Evolutionary conservation across 345 rosid genomes (phyloP).

Genomic region (Murraya koenigii): DNA sequence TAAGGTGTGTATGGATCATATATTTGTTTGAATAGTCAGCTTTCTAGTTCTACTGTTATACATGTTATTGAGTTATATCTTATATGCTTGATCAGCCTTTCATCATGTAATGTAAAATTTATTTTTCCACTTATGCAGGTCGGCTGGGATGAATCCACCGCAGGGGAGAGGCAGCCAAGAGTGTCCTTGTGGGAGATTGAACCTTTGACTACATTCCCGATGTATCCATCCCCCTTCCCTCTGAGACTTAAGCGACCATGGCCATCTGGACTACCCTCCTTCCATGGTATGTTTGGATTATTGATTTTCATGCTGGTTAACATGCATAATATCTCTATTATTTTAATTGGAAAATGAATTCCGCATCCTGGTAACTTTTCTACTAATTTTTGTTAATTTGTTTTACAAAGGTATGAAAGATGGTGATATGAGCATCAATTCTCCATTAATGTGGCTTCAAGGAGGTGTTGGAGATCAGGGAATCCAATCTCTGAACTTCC

Average conservation of each 20-base stretch:
- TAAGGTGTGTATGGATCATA: conserved; percentile 32
- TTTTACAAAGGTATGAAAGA: conserved; percentile 27
- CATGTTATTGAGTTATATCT: neutral
- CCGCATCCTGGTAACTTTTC: neutral
- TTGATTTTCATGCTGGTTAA: neutral
- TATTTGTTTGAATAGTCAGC: neutral
- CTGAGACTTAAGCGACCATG: conserved; percentile 46
- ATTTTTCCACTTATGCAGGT: conserved; percentile 29
- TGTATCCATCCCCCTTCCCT: conserved; percentile 51
- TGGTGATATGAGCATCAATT: conserved; percentile 33
- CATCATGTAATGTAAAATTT: neutral
- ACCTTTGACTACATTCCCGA: conserved; percentile 48
- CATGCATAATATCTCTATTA: neutral
- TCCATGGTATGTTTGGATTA: conserved; percentile 29
- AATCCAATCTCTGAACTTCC: conserved; percentile 40
- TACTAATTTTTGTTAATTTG: neutral
- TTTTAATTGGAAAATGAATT: neutral
- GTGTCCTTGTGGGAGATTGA: conserved; percentile 57
- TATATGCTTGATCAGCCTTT: neutral
- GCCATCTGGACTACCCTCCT: conserved; percentile 43
- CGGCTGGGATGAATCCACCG: conserved; percentile 58
- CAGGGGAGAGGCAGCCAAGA: conserved; percentile 57
- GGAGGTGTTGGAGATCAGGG: conserved; percentile 46
- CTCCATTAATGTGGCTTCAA: conserved; percentile 48
- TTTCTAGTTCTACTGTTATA: neutral